Evolutionary conservation across 345 rosid species (phyloP).

Genomic region (Ceriops tagal): DNA sequence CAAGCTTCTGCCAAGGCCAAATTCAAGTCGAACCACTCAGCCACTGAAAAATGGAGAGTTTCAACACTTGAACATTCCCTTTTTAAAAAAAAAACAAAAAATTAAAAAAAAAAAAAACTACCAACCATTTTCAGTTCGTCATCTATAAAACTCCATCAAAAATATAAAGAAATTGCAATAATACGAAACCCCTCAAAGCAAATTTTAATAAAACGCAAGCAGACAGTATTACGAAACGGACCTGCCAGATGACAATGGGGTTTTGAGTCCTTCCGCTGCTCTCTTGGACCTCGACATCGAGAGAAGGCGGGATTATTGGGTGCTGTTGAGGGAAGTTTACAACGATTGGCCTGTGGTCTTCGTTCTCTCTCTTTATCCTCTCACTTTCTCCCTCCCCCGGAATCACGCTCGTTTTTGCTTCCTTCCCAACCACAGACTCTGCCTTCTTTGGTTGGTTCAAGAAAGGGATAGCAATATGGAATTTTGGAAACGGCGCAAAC

Average conservation of each 20-base stretch:
- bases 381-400: background rate
- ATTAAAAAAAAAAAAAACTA: background rate
- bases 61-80: too few relatives aligned
- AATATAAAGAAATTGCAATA: too few relatives aligned
- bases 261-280: slow-evolving; percentile 27
- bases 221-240: background rate
- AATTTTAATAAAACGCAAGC: too few relatives aligned
- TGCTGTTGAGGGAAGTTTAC: slow-evolving; percentile 18
- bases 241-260: slow-evolving; percentile 30
- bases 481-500: background rate
- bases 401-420: background rate
- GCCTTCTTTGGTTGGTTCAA: background rate
- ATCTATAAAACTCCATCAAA: too few relatives aligned
- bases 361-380: background rate
- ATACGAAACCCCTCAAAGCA: too few relatives aligned
- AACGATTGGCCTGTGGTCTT: slow-evolving; percentile 1
- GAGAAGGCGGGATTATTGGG: background rate
- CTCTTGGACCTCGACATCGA: slow-evolving; percentile 17
- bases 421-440: slow-evolving; percentile 3
- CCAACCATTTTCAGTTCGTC: too few relatives aligned
- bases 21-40: too few relatives aligned
- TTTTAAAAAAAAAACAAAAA: too few relatives aligned
- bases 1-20: too few relatives aligned
- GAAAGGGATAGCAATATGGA: slow-evolving; percentile 8
- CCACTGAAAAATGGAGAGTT: too few relatives aligned